phyloP scores from a whole-genome alignment of 495 filamentous ascomycete species.

The Hypoxylon crocopeplum region DNA sequence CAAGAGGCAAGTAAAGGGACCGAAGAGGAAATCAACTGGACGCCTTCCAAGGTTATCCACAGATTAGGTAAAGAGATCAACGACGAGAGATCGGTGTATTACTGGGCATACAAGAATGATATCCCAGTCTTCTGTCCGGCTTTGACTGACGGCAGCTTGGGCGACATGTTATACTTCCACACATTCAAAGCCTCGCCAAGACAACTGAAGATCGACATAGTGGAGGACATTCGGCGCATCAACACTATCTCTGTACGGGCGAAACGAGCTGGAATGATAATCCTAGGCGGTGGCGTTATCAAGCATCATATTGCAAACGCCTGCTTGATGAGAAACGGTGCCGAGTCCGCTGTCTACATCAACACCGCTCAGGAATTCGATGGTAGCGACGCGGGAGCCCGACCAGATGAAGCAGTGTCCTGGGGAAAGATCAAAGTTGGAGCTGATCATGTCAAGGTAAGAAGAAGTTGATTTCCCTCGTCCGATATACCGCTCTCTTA shows the following conservation, averaged over 20 bases:
- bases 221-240: conserved; percentile 86
- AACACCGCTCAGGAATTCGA: conserved; percentile 98
- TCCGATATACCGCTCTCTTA: conserved; percentile 5
- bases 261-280: conserved; percentile 87
- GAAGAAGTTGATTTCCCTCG: conserved; percentile 1
- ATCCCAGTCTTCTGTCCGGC: conserved; percentile 98
- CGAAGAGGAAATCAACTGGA: conserved; percentile 83
- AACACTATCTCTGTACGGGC: conserved; percentile 89
- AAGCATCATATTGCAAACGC: conserved; percentile 99
- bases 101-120: conserved; percentile 92
- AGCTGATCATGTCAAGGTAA: conserved; percentile 84
- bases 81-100: conserved; percentile 83
- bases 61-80: conserved; percentile 92
- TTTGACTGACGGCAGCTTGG: conserved; percentile 90
- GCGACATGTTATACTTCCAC: conserved; percentile 98
- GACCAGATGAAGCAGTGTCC: conserved; percentile 95
- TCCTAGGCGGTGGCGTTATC: conserved; percentile 88
- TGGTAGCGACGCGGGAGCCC: conserved; percentile 92
- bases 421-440: conserved; percentile 97
- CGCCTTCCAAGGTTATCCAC: conserved; percentile 84
- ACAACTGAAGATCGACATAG: conserved; percentile 83
- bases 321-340: conserved; percentile 94
- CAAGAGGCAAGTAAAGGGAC: conserved; percentile 77
- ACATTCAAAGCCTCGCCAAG: conserved; percentile 83
- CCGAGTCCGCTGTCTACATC: conserved; percentile 94